phyloP scores from a whole-genome alignment of 2,329 filamentous ascomycete genomes.

The Cercospora citrullina region DNA sequence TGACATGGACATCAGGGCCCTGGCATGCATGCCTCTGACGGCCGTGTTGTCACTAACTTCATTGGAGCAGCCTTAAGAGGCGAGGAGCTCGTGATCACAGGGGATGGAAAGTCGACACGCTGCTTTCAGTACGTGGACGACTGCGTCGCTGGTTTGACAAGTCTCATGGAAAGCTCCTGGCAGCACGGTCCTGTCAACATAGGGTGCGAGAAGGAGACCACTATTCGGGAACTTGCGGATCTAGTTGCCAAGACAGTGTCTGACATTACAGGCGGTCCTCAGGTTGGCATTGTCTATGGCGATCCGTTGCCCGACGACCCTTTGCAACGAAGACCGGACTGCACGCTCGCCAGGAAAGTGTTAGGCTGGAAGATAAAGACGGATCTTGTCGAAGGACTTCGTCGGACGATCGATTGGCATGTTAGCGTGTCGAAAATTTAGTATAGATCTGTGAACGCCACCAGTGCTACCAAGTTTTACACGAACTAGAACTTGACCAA shows the following conservation, averaged over 20 bases:
- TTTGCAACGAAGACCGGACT: not conserved
- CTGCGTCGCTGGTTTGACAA: not conserved
- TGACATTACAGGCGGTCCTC: not conserved
- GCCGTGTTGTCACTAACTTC: not conserved
- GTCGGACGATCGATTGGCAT: not conserved
- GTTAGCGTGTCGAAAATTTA: not conserved
- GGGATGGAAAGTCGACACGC: not conserved
- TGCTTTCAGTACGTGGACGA: conserved; percentile 4
- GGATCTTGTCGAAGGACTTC: not conserved
- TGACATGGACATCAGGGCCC: not conserved
- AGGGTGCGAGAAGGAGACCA: not conserved
- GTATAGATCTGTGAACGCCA: not conserved
- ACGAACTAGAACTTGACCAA: too few relatives aligned
- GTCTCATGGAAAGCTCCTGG: not conserved
- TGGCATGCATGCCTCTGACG: not conserved
- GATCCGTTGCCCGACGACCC: not conserved
- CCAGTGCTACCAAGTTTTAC: too few relatives aligned
- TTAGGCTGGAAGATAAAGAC: not conserved
- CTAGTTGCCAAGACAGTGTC: not conserved
- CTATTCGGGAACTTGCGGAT: not conserved
- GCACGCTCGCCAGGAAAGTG: not conserved
- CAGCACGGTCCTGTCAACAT: not conserved
- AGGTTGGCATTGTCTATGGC: not conserved
- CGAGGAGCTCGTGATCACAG: not conserved
- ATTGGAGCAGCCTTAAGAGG: not conserved